phyloP scores from a whole-genome alignment of 139 green algal genomes.

The Eudorina sp. region DNA sequence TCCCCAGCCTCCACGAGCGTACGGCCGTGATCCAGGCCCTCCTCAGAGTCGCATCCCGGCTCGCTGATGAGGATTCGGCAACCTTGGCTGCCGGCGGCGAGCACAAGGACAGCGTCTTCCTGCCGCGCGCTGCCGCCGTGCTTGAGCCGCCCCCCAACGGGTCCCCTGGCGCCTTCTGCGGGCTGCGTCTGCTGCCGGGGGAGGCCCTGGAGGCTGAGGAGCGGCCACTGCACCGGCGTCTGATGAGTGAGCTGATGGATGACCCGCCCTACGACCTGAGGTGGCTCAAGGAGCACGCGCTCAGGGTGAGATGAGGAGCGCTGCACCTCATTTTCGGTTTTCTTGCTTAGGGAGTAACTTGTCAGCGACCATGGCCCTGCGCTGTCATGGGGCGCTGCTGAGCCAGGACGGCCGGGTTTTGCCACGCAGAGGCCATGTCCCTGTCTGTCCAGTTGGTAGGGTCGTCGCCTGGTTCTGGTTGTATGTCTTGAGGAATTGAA shows the following conservation, averaged over 20 bases:
- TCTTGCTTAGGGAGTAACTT: no score
- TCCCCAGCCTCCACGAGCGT: slow-evolving; percentile 45
- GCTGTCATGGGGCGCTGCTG: no score
- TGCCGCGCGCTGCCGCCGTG: background rate
- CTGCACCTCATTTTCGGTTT: no score
- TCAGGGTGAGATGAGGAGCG: no score
- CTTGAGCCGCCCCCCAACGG: background rate
- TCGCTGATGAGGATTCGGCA: background rate
- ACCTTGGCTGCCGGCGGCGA: background rate
- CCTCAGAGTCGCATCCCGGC: slow-evolving; percentile 42
- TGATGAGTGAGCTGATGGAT: slow-evolving; percentile 50
- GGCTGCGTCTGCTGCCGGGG: slow-evolving; percentile 65
- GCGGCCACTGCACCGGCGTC: background rate
- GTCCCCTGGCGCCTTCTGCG: slow-evolving; percentile 46
- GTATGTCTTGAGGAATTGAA: no score
- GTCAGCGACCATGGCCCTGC: no score
- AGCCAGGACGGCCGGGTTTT: no score
- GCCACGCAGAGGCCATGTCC: no score
- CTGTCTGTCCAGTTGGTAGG: no score
- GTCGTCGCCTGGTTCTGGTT: no score
- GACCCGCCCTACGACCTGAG: slow-evolving; percentile 57
- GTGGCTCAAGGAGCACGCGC: slow-evolving; percentile 45
- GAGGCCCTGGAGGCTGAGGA: slow-evolving; percentile 29
- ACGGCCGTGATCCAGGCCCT: slow-evolving; percentile 52
- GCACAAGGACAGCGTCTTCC: no score